These are phyloP conservation scores for Naganishia cerealis DNA, from an alignment of 1,284 basidiomycete genomes.

Conservation along the genomic window DNA sequence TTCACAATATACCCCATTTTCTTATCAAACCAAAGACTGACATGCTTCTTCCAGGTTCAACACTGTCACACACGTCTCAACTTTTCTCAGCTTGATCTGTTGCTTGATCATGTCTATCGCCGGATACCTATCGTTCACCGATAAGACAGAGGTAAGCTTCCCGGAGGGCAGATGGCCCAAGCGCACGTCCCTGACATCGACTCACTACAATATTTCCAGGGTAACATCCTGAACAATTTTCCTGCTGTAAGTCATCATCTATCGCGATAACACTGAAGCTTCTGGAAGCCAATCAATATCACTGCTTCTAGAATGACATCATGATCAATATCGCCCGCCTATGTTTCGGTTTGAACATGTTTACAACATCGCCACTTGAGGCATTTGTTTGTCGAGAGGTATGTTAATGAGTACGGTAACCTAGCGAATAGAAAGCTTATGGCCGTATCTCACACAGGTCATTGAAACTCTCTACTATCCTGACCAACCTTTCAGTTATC, in stretches of 20 bases:
- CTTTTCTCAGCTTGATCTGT: constrained; percentile 73
- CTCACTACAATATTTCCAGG: constrained; percentile 48
- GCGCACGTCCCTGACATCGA: background rate
- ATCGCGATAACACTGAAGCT: background rate
- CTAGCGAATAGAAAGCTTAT: background rate
- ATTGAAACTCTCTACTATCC: constrained; percentile 91
- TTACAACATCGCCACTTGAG: constrained; percentile 88
- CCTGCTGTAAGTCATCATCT: constrained; percentile 59
- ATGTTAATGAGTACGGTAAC: constrained; percentile 22
- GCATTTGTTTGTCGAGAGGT: constrained; percentile 92
- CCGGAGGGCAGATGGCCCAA: constrained; percentile 2
- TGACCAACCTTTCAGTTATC: constrained; percentile 72
- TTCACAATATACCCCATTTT: background rate
- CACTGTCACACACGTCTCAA: constrained; percentile 88
- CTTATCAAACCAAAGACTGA: constrained; percentile 11
- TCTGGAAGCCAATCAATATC: background rate
- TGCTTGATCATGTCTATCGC: constrained; percentile 84
- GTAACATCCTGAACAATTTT: constrained; percentile 93
- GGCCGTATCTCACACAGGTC: constrained; percentile 57
- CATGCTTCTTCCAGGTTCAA: constrained; percentile 82
- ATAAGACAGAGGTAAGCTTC: constrained; percentile 70
- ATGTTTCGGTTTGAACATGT: constrained; percentile 97
- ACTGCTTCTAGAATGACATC: constrained; percentile 63
- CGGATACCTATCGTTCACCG: constrained; percentile 88
- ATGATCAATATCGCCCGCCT: constrained; percentile 91